Percentiles rank a stretch among this genome's conserved stretches.
Evolutionary conservation across 2,329 filamentous ascomycete species (phyloP).

Genomic region (Penicillium sp.): DNA sequence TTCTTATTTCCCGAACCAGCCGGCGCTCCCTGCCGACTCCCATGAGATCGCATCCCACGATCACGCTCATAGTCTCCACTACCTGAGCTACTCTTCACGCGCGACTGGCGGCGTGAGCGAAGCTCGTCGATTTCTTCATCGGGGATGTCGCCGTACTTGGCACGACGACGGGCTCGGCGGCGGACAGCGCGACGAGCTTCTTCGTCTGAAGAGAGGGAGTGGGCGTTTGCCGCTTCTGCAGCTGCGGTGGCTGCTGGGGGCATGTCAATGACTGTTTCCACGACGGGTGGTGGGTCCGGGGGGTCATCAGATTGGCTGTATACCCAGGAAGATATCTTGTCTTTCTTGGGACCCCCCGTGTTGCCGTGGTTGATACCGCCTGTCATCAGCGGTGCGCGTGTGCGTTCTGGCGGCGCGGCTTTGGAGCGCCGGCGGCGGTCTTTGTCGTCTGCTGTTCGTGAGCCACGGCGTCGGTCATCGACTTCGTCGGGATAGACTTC

Average conservation of each 20-base stretch:
- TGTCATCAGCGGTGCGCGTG: constrained; percentile 29
- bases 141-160: constrained; percentile 35
- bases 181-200: constrained; percentile 40
- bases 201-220: constrained; percentile 45
- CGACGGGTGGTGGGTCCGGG: constrained; percentile 47
- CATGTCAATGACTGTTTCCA: constrained; percentile 47
- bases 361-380: constrained; percentile 31
- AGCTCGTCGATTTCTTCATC: constrained; percentile 42
- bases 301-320: constrained; percentile 49
- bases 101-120: constrained; percentile 34
- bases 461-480: constrained; percentile 28
- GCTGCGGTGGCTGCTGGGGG: constrained; percentile 32
- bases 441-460: constrained; percentile 36
- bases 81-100: constrained; percentile 42
- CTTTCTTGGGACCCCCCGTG: constrained; percentile 25
- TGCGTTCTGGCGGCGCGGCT: constrained; percentile 22
- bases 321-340: constrained; percentile 53
- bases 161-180: constrained; percentile 39
- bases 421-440: constrained; percentile 38
- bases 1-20: constrained; percentile 33
- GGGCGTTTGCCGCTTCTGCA: constrained; percentile 27
- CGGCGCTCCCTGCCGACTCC: constrained; percentile 24
- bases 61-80: constrained; percentile 42
- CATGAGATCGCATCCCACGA: constrained; percentile 32
- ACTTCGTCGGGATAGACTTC: constrained; percentile 30